Evolutionary conservation across 2,329 filamentous ascomycete genomes (phyloP), one percentile per base, ranked within the genome.

Genomic region (Lecanicillium sp.): DNA sequence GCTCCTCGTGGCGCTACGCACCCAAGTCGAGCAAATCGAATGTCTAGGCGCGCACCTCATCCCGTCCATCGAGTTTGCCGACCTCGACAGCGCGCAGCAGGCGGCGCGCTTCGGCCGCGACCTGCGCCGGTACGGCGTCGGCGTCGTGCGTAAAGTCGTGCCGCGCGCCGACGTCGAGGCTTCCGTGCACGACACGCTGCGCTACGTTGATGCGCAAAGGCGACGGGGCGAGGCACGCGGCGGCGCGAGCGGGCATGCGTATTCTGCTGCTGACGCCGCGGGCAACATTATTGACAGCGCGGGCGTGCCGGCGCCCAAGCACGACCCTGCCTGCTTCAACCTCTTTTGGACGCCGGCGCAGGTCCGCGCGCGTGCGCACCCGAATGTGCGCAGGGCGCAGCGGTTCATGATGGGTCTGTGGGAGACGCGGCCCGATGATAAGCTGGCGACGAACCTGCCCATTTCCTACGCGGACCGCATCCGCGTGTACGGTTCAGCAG

Each of bases 291-390:
- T 29, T 20, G 17, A 15, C 17, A 53, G 52, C 35, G 49, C 49
- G 17, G 47, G 52, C 35, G 47, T 56, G 33, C 57, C 54, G 27
- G 44, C 52, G 5, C 46, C 52, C 10, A 47, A 49, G 17, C 55
- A 59, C 48, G 76, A 80, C 29, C 81, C 81, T 5, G 77, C 80
- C 2, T 84, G 83, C 37, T 84, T 80, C 58, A 81, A 85, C 57
- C 73, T 84, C 50, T 85, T 84, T 61, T 85, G 81, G 81, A 81
- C 80, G 5, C 79, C 79, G 0, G 74, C 79, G 1, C 81, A 86
- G 59, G 71, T 81, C 39, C 71, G 74, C 49, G 77, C 79, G n/a
- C 74, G 81, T 17, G 74, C 77, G 0, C 77, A 86, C 48, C 75
- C 79, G 4, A 71, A 74, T 47, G 69, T 85, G 43, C 64, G 85